Evolutionary conservation across 306 rosid genomes (phyloP).

Genomic region (Lagenaria siceraria): DNA sequence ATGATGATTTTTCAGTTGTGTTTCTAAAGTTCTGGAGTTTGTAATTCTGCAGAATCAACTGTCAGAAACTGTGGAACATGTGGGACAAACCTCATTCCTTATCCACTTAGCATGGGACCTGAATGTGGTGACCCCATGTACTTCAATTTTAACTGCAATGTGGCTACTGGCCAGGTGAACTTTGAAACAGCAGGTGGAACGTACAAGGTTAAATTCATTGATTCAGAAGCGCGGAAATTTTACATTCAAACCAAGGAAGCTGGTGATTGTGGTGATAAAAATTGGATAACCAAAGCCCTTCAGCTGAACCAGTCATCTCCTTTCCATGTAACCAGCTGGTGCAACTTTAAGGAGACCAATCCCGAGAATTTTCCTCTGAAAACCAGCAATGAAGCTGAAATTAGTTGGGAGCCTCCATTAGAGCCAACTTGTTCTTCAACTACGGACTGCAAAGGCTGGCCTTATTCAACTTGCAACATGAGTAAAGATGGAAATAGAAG

Average conservation of each 20-base stretch:
- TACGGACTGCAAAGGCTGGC: conserved; percentile 58
- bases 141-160: conserved; percentile 41
- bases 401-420: conserved; percentile 36
- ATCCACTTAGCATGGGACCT: conserved; percentile 62
- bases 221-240: conserved; percentile 28
- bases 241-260: conserved; percentile 28
- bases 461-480: conserved; percentile 44
- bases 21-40: not conserved
- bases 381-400: conserved; percentile 29
- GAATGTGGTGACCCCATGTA: conserved; percentile 50
- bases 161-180: conserved; percentile 36
- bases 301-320: conserved; percentile 47
- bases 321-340: conserved; percentile 28
- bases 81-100: conserved; percentile 65
- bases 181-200: conserved; percentile 34
- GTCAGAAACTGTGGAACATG: conserved; percentile 45
- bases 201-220: conserved; percentile 39
- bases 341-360: conserved; percentile 24
- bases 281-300: conserved; percentile 19
- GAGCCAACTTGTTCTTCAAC: conserved; percentile 47
- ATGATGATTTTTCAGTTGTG: not conserved
- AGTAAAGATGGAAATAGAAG: conserved; percentile 32
- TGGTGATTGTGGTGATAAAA: conserved; percentile 24
- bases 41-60: conserved; percentile 34
- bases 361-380: not conserved